Evolutionary conservation across 2,329 filamentous ascomycete genomes (phyloP), one percentile per base, ranked within the genome.

Genomic region (Xylaria digitata): DNA sequence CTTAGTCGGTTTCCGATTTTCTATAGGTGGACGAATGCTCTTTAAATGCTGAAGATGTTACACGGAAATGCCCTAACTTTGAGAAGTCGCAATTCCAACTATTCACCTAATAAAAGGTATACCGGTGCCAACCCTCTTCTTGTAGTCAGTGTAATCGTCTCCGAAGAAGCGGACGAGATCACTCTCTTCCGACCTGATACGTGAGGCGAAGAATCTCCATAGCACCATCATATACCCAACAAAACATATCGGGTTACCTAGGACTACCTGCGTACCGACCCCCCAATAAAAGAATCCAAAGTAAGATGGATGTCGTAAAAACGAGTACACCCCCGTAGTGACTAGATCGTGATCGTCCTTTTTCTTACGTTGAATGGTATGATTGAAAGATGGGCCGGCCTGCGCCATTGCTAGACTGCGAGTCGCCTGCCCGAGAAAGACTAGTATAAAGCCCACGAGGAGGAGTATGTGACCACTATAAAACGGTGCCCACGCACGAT

Each of bases 271-370:
- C 13, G 94, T 97, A 5, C 96, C 96, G n/a, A 98, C 76, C 0
- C 92, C 93, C 95, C 95, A 99, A 89, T 94, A 98, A 80, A 97
- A 99, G 82, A 97, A 99, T 3, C 95, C 96, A 82, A 98, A 97
- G 80, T 99, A 99, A 66, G 91, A 92, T 13, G 96, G 96, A 79
- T 99, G 96, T 26, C 96, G 84, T 59, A 96, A 82, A 50, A 86
- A 78, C 7, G 83, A 82, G 78, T 98, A 99, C 40, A 98, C 82
- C 0, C 96, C 96, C 32, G 83, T 83, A 0, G 91, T 97, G 2
- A 99, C 92, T n/a, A 99, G 85, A 53, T 84, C 84, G 78, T 99
- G 96, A 1, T 87, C 88, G 7, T 80, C 78, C 3, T 89, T 85
- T 74, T 89, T 91, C 68, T 84, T 87, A 70, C 87, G 88, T 79